phyloP scores from a whole-genome alignment of 208 protist species.

The Acanthamoeba sp. region DNA sequence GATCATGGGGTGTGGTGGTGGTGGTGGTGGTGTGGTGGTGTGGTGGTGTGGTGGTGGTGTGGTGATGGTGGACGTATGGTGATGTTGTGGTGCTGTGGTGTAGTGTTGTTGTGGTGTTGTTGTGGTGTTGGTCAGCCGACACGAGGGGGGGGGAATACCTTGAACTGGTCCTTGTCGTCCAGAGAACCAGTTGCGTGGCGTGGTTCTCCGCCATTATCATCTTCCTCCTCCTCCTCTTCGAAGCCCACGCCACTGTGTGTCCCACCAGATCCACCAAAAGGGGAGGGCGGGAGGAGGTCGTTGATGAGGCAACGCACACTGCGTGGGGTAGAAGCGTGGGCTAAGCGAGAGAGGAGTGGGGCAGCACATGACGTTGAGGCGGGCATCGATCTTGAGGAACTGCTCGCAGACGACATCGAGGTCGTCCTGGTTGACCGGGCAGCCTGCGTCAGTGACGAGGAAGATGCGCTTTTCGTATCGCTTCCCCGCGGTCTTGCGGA shows the following conservation, averaged over 20 bases:
- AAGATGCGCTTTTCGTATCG: constrained; percentile 91
- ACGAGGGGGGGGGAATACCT: not conserved
- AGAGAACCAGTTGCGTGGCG: not conserved
- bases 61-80: too few species aligned
- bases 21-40: too few species aligned
- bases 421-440: constrained; percentile 88
- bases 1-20: too few species aligned
- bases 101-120: too few species aligned
- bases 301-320: not conserved
- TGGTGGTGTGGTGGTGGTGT: too few species aligned
- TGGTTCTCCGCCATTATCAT: constrained; percentile 16
- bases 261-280: constrained; percentile 80
- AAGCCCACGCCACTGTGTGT: constrained; percentile 72
- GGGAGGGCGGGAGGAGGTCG: constrained; percentile 84
- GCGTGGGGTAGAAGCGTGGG: too few species aligned
- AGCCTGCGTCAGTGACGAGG: constrained; percentile 92
- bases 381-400: constrained; percentile 84
- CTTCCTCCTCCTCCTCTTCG: constrained; percentile 72
- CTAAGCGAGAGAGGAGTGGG: not conserved
- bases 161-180: not conserved
- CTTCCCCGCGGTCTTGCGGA: constrained; percentile 86
- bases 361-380: constrained; percentile 90
- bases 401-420: constrained; percentile 84
- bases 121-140: constrained; percentile 74
- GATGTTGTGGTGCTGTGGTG: too few species aligned